A percentile compares a stretch with the other conserved stretches of the same genome.
Conservation (phyloP, 2,329 filamentous ascomycete genomes). For the Paecilomyces fulvus region DNA sequence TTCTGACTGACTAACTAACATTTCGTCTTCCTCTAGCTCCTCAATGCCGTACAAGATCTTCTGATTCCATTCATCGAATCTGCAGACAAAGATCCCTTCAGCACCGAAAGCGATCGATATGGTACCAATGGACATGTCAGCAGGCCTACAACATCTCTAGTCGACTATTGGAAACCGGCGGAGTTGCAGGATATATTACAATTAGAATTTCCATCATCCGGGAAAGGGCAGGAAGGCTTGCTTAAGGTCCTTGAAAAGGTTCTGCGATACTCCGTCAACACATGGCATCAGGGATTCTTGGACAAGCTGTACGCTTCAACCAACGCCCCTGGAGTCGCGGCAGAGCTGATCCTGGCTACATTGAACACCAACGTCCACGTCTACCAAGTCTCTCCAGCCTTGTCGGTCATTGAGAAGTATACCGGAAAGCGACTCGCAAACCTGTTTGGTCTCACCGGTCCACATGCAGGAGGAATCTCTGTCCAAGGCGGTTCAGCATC, state of each 20-base stretch:
- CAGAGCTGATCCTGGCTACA: conserved; percentile 73
- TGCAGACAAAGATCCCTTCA: conserved; percentile 27
- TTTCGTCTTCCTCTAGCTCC: conserved; percentile 17
- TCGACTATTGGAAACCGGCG: conserved; percentile 54
- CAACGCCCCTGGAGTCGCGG: conserved; percentile 75
- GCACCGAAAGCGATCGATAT: conserved; percentile 16
- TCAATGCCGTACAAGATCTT: conserved; percentile 34
- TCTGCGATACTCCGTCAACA: conserved; percentile 84
- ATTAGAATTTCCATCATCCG: conserved; percentile 46
- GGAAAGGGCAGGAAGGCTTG: conserved; percentile 63
- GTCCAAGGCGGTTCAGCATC: conserved; percentile 75
- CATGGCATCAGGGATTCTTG: conserved; percentile 95
- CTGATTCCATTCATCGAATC: conserved; percentile 37
- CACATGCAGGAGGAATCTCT: conserved; percentile 61
- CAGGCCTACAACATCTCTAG: conserved; percentile 50
- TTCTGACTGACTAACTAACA: conserved; percentile 1
- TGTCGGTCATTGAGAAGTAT: conserved; percentile 80
- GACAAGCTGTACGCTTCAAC: conserved; percentile 93
- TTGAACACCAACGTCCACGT: conserved; percentile 94
- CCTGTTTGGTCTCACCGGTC: conserved; percentile 67
- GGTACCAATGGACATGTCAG: conserved; percentile 58
- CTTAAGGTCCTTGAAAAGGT: conserved; percentile 62
- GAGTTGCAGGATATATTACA: conserved; percentile 48
- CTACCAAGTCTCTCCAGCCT: conserved; percentile 83
- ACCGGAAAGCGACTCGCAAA: conserved; percentile 64